Percentiles rank a stretch among this genome's conserved stretches.
Conservation (phyloP, 2,329 filamentous ascomycete genomes). For the Falciphora oryzae region DNA sequence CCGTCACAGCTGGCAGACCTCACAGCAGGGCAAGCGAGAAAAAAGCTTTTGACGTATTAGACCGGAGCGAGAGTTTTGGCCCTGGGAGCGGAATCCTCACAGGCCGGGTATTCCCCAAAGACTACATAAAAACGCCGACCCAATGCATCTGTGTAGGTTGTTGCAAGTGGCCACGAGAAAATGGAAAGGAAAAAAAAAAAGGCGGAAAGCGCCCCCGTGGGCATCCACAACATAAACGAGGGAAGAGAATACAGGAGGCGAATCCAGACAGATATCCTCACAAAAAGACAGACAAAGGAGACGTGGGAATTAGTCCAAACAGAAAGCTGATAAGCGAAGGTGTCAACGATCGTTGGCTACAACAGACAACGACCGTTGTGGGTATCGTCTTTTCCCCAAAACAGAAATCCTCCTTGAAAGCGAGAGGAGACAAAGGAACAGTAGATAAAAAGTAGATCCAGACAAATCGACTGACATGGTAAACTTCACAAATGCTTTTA, state of each 20-base stretch:
- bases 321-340: neutral
- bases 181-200: neutral
- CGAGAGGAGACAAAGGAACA: neutral
- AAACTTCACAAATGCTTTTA: neutral
- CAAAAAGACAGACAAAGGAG: neutral
- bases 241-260: neutral
- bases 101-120: conserved; percentile 1
- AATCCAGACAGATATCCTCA: neutral
- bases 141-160: conserved; percentile 2
- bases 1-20: neutral
- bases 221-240: neutral
- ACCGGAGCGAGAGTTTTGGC: neutral
- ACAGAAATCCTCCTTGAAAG: neutral
- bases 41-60: neutral
- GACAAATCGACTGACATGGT: neutral
- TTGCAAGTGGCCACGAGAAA: neutral
- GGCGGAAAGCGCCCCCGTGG: neutral
- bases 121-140: neutral
- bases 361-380: neutral
- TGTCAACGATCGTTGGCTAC: neutral
- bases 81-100: neutral
- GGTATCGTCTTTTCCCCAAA: conserved; percentile 3
- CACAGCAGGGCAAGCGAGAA: neutral
- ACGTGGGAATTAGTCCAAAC: neutral
- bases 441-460: neutral